A percentile compares a stretch with the other conserved stretches of the same genome.
These are phyloP conservation scores for Cubamyces sp. DNA, from an alignment of 768 basidiomycete species.

Conservation along the genomic window DNA sequence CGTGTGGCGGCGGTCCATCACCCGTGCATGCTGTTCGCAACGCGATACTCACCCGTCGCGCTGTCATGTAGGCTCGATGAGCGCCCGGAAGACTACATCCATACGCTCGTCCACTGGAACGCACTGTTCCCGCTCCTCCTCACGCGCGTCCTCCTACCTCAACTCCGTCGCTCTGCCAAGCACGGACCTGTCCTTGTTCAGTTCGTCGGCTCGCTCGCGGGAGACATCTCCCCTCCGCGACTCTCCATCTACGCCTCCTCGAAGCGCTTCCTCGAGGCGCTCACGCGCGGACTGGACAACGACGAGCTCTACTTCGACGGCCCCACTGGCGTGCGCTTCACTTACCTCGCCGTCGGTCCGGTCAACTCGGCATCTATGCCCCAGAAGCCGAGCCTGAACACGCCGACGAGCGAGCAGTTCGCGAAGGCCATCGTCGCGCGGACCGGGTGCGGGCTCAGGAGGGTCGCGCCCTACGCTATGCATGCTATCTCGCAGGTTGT, in stretches of 20 bases:
- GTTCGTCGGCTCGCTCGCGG: conserved; percentile 32
- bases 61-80: conserved; percentile 26
- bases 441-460: conserved; percentile 29
- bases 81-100: conserved; percentile 22
- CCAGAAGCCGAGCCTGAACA: conserved; percentile 8
- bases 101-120: conserved; percentile 27
- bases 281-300: conserved; percentile 27
- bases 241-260: conserved; percentile 31
- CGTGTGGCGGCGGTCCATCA: no score
- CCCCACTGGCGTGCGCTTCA: conserved; percentile 28
- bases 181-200: conserved; percentile 30
- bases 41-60: neutral
- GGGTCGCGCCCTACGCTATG: conserved; percentile 26
- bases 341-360: conserved; percentile 31
- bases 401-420: conserved; percentile 27
- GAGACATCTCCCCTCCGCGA: conserved; percentile 28
- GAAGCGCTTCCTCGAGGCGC: conserved; percentile 31
- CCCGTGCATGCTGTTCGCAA: neutral
- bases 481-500: conserved; percentile 25
- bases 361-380: conserved; percentile 25
- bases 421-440: conserved; percentile 27
- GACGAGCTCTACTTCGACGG: conserved; percentile 31
- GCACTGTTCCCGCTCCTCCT: conserved; percentile 33
- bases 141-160: conserved; percentile 34
- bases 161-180: conserved; percentile 29